Evolutionary conservation across 331 rosid genomes (phyloP).

Genomic region (Saraca asoca): DNA sequence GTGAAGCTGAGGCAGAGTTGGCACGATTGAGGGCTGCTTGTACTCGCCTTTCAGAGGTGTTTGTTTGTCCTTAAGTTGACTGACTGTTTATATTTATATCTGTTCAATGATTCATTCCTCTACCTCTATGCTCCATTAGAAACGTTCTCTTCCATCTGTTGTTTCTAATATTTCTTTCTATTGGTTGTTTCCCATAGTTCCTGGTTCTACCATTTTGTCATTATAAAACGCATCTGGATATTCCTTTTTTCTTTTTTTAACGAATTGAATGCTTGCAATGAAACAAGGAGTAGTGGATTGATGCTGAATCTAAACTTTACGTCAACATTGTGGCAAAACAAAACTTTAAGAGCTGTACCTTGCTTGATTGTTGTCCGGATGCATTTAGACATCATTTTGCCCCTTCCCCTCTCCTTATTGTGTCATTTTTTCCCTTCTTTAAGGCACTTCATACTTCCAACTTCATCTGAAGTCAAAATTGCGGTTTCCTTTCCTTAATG

Average conservation of each 20-base stretch:
- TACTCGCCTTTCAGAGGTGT: conserved; percentile 71
- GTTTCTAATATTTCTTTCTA: too few relatives aligned
- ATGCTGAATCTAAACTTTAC: background rate
- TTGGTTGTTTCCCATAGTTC: background rate
- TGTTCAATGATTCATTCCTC: background rate
- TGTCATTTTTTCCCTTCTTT: background rate
- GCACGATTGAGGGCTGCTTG: conserved; percentile 63
- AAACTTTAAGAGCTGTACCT: background rate
- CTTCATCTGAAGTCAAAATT: conserved; percentile 28
- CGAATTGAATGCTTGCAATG: background rate
- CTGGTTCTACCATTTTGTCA: background rate
- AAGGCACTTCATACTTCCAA: background rate
- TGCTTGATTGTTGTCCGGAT: conserved; percentile 1
- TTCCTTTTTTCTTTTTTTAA: too few relatives aligned
- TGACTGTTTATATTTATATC: conserved; percentile 2
- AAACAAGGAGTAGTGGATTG: background rate
- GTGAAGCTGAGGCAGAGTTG: conserved; percentile 72
- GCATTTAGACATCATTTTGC: background rate
- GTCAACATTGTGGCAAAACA: background rate
- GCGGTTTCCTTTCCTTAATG: conserved; percentile 22
- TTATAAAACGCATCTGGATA: background rate
- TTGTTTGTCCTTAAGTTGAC: background rate
- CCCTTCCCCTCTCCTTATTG: background rate
- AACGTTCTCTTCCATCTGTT: background rate
- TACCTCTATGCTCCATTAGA: background rate